phyloP scores from a whole-genome alignment of 1,284 basidiomycete genomes.

The Rhizoctonia solani region DNA sequence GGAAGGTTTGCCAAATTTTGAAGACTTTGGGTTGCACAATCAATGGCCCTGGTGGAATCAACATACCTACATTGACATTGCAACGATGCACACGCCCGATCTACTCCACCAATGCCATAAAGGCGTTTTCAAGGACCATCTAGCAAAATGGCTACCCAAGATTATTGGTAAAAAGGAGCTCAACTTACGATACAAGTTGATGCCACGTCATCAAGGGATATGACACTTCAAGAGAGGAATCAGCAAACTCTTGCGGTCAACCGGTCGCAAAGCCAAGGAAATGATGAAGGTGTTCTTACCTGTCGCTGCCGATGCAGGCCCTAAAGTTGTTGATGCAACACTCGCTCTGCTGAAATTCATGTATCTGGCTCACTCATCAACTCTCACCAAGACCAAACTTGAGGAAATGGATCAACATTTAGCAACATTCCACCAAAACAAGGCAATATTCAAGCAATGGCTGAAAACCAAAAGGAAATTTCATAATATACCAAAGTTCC shows the following conservation, averaged over 20 bases:
- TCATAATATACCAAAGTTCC: slow-evolving; percentile 49
- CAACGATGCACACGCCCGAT: slow-evolving; percentile 45
- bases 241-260: slow-evolving; percentile 44
- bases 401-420: slow-evolving; percentile 42
- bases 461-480: not conserved
- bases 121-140: slow-evolving; percentile 49
- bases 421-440: slow-evolving; percentile 43
- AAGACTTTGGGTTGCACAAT: slow-evolving; percentile 12
- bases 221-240: slow-evolving; percentile 51
- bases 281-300: slow-evolving; percentile 43
- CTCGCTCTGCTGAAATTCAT: slow-evolving; percentile 37
- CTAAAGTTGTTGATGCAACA: not conserved
- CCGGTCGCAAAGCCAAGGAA: slow-evolving; percentile 46
- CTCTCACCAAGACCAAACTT: slow-evolving; percentile 50
- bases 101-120: slow-evolving; percentile 51
- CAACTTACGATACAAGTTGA: slow-evolving; percentile 44
- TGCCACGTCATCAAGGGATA: slow-evolving; percentile 47
- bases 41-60: not conserved
- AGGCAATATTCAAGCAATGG: slow-evolving; percentile 47
- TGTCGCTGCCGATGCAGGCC: slow-evolving; percentile 35
- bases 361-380: slow-evolving; percentile 46
- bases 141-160: slow-evolving; percentile 45
- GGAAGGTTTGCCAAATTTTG: not conserved
- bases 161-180: slow-evolving; percentile 43
- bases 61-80: not conserved